Conservation (phyloP, 768 basidiomycete species). For the Brasilioporus rufonigricans region DNA sequence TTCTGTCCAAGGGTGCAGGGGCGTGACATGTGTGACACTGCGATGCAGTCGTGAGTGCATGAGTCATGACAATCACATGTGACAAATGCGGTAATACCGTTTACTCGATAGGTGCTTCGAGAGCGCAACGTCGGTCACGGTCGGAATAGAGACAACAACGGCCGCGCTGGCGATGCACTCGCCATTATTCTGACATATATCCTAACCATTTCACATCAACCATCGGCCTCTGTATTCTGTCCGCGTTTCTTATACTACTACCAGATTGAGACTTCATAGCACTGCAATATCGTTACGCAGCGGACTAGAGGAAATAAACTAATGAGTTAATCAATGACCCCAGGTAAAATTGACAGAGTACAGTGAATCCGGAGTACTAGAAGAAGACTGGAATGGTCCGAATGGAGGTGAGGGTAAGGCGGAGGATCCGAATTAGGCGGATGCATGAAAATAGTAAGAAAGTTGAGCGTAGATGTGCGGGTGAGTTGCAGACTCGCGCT, state of each 20-base stretch:
- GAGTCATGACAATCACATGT: conserved; percentile 9
- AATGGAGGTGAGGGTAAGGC: conserved; percentile 12
- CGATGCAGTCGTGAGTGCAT: background rate
- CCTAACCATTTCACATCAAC: no score
- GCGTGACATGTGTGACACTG: conserved; percentile 18
- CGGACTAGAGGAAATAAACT: conserved; percentile 37
- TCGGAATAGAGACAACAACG: no score
- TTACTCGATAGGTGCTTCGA: no score
- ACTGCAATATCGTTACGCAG: conserved; percentile 43
- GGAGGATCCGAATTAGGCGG: conserved; percentile 9
- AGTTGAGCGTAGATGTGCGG: conserved; percentile 32
- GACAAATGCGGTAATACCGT: no score
- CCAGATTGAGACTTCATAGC: no score
- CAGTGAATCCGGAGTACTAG: conserved; percentile 16
- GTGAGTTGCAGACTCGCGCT: conserved; percentile 33
- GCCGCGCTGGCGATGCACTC: no score
- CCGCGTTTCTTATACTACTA: no score
- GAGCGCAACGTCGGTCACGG: no score
- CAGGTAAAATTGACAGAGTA: conserved; percentile 19
- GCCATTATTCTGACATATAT: no score
- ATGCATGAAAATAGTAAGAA: conserved; percentile 22
- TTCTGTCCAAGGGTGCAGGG: background rate
- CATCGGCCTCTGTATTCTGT: no score
- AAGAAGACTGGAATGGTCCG: conserved; percentile 4
- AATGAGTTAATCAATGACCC: conserved; percentile 34